Evolutionary conservation across 2,329 filamentous ascomycete genomes (phyloP), one percentile per base, ranked within the genome.

Genomic region (Hypoxylon sp.): DNA sequence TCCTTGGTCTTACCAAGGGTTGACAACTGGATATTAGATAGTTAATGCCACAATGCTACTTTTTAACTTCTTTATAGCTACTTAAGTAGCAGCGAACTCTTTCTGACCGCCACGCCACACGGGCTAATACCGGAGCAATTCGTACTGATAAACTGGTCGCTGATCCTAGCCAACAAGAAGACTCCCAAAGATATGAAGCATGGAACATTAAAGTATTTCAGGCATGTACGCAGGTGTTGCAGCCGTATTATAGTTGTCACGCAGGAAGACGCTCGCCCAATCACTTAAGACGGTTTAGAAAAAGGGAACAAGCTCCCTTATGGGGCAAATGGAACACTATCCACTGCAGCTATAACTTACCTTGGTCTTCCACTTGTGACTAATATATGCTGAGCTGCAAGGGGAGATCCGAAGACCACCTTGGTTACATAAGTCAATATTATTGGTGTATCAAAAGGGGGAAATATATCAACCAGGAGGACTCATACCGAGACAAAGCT

Each of bases 31-130:
- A 52, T 68, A 53, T 50, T 59, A 43, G 53, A 48, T 58, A 66
- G 55, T 34, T 50, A 64, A 63, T 48, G 36, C 13, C 62, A 66
- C 64, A 46, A 64, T 66, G 48, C 34, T 57, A 64, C 69, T 59
- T 45, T 48, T 63, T 46, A 13, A 68, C 45, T 49, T 56, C 48
- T 61, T 65, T 49, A 60, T 56, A 63, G 48, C 43, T 49, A n/a
- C n/a, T n/a, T n/a, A 14, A 62, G 59, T 55, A 60, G 58, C n/a
- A 67, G 30, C 52, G 57, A 70, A 45, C 55, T 62, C 32, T 49
- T 65, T 65, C 57, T 70, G 67, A 70, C 67, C 56, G 67, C 60
- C 64, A 65, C 56, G 67, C 60, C 64, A 65, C 67, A 57, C 64
- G 43, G 68, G 50, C 66, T 51, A 68, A 57, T 60, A 38, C 67